Evolutionary conservation across 495 filamentous ascomycete species (phyloP).

Genomic region (Tuber umbilicatum): DNA sequence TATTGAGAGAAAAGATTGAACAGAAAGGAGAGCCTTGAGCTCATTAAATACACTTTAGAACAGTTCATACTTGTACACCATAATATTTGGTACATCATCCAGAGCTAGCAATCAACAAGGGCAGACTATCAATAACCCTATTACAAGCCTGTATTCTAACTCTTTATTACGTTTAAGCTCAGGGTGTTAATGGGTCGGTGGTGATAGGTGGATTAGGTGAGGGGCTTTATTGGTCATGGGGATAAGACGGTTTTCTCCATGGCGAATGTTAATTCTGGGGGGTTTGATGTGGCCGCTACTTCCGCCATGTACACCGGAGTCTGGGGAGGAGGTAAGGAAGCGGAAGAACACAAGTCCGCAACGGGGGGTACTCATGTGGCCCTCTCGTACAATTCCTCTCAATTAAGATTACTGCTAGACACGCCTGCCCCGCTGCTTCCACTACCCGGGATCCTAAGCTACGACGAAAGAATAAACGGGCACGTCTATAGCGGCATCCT

Average conservation of each 20-base stretch:
- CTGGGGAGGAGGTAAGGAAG: constrained; percentile 9
- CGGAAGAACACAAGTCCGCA: constrained; percentile 7
- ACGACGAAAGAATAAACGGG: constrained; percentile 26
- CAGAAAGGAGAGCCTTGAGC: too few species aligned
- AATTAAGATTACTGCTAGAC: constrained; percentile 24
- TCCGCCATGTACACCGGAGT: constrained; percentile 22
- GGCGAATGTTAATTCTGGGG: constrained; percentile 4
- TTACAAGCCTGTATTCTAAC: too few species aligned
- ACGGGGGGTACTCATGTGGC: constrained; percentile 10
- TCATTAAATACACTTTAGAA: too few species aligned
- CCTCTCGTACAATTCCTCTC: constrained; percentile 35
- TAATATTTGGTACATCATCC: too few species aligned
- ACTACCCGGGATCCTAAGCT: constrained; percentile 31
- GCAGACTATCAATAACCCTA: too few species aligned
- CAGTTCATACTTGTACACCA: too few species aligned
- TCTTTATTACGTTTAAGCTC: constrained; percentile 35
- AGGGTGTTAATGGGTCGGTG: constrained; percentile 24
- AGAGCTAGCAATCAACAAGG: too few species aligned
- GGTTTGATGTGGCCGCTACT: constrained; percentile 21
- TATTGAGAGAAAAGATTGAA: too few species aligned
- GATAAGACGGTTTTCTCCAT: constrained; percentile 35
- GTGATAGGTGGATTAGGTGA: constrained; percentile 40
- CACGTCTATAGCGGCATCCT: constrained; percentile 30
- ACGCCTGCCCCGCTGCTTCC: constrained; percentile 28
- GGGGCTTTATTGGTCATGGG: constrained; percentile 32